phyloP scores from a whole-genome alignment of 306 rosid genomes.

The Arachis hypogaea region DNA sequence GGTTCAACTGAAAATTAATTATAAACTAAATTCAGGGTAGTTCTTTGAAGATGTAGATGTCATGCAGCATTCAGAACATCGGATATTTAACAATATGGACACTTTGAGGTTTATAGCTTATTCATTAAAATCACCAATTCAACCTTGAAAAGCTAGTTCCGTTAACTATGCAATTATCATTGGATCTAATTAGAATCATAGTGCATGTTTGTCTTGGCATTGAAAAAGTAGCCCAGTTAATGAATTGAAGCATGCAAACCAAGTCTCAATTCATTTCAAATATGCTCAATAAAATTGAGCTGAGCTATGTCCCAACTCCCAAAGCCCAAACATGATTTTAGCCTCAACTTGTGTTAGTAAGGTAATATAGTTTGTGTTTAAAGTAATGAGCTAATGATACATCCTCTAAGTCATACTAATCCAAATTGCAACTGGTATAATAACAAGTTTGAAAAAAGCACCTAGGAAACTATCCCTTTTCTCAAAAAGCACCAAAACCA shows the following conservation, averaged over 20 bases:
- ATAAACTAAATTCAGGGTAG: neutral
- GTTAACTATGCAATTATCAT: neutral
- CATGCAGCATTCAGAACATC: neutral
- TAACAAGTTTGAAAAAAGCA: conserved; percentile 1
- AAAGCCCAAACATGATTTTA: too few relatives aligned
- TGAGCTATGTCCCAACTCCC: too few relatives aligned
- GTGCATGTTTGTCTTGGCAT: neutral
- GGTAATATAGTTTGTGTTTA: too few relatives aligned
- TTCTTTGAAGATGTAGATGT: conserved; percentile 5
- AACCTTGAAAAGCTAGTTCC: conserved; percentile 2
- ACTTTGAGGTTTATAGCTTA: neutral
- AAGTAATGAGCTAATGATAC: too few relatives aligned
- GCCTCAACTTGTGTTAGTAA: too few relatives aligned
- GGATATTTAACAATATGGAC: conserved; percentile 21
- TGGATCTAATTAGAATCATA: neutral
- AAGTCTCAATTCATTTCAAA: neutral
- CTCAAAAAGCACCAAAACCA: too few relatives aligned
- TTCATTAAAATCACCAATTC: conserved; percentile 1
- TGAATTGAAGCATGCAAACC: neutral
- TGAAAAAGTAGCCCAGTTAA: neutral
- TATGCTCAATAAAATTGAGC: too few relatives aligned
- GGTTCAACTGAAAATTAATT: neutral
- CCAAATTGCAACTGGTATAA: neutral
- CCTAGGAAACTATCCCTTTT: too few relatives aligned
- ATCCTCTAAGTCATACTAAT: too few relatives aligned